A percentile compares a stretch with the other conserved stretches of the same genome.
Conservation (phyloP, 148 eudicot genomes). For the Pouteria glomerata region DNA sequence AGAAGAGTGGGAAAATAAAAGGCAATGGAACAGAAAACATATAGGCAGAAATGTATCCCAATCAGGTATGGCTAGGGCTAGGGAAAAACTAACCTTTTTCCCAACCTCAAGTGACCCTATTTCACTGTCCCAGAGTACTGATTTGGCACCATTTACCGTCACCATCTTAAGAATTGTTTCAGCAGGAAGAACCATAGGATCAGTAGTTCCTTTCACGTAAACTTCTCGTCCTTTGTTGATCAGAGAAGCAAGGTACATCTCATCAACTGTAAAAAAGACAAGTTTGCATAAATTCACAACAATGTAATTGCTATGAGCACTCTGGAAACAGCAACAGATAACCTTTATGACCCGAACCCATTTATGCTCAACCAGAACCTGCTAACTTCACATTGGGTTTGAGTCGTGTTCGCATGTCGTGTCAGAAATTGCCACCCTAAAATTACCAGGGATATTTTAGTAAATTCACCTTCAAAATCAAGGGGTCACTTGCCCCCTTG, state of each 20-base stretch:
- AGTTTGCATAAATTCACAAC: background rate
- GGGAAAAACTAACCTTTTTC: slow-evolving; percentile 52
- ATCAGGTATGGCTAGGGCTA: background rate
- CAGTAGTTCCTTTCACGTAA: slow-evolving; percentile 63
- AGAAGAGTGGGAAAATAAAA: background rate
- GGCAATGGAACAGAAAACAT: background rate
- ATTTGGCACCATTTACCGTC: slow-evolving; percentile 80
- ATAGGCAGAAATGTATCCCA: background rate
- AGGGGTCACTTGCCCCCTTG: no score
- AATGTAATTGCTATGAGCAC: background rate
- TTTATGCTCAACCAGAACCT: no score
- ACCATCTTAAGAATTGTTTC: slow-evolving; percentile 79
- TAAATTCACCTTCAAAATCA: no score
- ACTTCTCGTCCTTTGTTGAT: slow-evolving; percentile 88
- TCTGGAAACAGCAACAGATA: background rate
- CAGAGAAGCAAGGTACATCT: slow-evolving; percentile 95
- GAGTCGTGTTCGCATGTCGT: no score
- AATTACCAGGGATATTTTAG: no score
- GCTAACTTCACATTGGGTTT: no score
- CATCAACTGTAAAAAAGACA: slow-evolving; percentile 65
- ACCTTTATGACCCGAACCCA: no score
- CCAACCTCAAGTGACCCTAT: slow-evolving; percentile 94
- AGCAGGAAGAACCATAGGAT: slow-evolving; percentile 83
- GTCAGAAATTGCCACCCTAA: no score
- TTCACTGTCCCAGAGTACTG: slow-evolving; percentile 86